These are phyloP conservation scores for Microstegium vimineum DNA, from an alignment of 176 grass and related monocot genomes.

Conservation along the genomic window DNA sequence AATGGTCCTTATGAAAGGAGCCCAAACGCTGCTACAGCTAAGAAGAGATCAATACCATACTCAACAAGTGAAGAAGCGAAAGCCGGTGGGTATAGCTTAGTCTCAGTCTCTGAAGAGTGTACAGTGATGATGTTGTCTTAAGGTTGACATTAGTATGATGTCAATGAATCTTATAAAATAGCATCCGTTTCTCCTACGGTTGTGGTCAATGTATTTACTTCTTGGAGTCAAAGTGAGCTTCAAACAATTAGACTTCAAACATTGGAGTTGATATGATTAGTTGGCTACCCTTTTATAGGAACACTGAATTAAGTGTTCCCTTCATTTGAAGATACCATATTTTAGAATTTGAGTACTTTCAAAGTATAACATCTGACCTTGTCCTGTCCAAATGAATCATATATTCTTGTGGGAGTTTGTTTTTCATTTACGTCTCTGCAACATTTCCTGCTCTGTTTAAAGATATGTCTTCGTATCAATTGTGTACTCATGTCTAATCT, in stretches of 20 bases:
- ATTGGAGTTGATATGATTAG: not conserved
- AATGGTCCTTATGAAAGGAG: slow-evolving; percentile 63
- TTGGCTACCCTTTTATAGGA: not conserved
- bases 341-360: not conserved
- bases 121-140: not conserved
- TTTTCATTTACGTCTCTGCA: not conserved
- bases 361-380: not conserved
- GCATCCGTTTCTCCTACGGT: not conserved
- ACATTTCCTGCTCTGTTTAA: slow-evolving; percentile 20
- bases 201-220: not conserved
- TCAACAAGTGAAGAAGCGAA: slow-evolving; percentile 66
- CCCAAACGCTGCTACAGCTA: slow-evolving; percentile 53
- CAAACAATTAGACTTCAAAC: slow-evolving; percentile 12
- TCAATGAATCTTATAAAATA: slow-evolving; percentile 3
- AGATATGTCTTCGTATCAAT: not conserved
- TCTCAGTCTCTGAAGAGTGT: slow-evolving; percentile 12
- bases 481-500: not conserved
- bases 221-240: not conserved
- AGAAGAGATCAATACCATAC: slow-evolving; percentile 53
- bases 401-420: not conserved
- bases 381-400: not conserved
- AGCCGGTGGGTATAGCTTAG: slow-evolving; percentile 44
- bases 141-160: not conserved
- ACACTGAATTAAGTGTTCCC: not conserved
- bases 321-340: not conserved